phyloP scores from a whole-genome alignment of 495 filamentous ascomycete species.

The Hyaloscypha finlandica region DNA sequence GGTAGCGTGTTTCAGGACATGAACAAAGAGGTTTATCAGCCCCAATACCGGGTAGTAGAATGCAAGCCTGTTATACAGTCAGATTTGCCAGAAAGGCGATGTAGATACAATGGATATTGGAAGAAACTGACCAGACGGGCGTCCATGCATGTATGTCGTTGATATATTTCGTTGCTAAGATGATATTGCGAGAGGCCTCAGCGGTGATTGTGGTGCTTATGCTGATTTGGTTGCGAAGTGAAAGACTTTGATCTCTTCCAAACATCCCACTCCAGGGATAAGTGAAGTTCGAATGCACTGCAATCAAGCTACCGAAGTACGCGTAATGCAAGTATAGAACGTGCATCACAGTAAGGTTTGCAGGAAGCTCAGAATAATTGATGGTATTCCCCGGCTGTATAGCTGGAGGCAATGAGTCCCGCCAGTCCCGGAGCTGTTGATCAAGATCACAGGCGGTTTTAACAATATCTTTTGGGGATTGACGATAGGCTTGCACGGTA shows the following conservation, averaged over 20 bases:
- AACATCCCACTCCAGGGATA: conserved; percentile 4
- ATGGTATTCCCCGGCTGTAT: not conserved
- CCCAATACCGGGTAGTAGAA: conserved; percentile 5
- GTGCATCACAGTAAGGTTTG: not conserved
- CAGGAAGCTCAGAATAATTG: not conserved
- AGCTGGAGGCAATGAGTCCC: not conserved
- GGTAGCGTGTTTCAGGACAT: conserved; percentile 17
- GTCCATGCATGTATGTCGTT: conserved; percentile 1
- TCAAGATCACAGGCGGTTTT: not conserved
- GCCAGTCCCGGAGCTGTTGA: not conserved
- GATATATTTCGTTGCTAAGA: conserved; percentile 22
- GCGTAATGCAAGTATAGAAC: conserved; percentile 1
- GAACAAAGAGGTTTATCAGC: conserved; percentile 21
- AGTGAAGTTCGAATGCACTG: conserved; percentile 1
- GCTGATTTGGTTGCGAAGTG: not conserved
- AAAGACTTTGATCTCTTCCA: not conserved
- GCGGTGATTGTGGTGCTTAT: conserved; percentile 7
- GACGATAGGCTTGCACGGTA: not conserved
- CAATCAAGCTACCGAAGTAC: conserved; percentile 9
- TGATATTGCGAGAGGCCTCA: conserved; percentile 17
- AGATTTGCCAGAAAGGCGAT: not conserved
- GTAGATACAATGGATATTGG: not conserved
- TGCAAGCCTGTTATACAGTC: conserved; percentile 1
- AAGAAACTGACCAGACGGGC: conserved; percentile 11
- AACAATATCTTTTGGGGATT: not conserved